A percentile compares a stretch with the other conserved stretches of the same genome.
These are phyloP conservation scores for Botryotinia narcissicola DNA, from an alignment of 2,329 filamentous ascomycete species.

Conservation along the genomic window DNA sequence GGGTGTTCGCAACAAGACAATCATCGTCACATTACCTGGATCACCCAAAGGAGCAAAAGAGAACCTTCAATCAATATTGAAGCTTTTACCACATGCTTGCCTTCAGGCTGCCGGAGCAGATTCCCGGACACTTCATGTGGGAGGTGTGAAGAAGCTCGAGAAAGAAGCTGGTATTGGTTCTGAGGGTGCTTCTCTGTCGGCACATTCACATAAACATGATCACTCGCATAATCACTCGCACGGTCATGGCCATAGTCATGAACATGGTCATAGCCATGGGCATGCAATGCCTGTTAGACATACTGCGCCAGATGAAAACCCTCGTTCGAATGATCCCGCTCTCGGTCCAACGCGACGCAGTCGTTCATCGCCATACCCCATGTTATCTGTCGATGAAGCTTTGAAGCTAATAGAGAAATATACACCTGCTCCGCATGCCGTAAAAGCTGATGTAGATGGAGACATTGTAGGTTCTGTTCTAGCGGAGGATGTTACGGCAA, in stretches of 20 bases:
- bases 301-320: slow-evolving; percentile 59
- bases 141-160: slow-evolving; percentile 81
- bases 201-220: slow-evolving; percentile 48
- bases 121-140: slow-evolving; percentile 74
- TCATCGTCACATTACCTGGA: slow-evolving; percentile 87
- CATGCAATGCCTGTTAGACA: slow-evolving; percentile 67
- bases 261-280: slow-evolving; percentile 54
- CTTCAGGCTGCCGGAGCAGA: slow-evolving; percentile 80
- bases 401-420: slow-evolving; percentile 69
- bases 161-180: slow-evolving; percentile 66
- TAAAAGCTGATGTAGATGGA: slow-evolving; percentile 60
- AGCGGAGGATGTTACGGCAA: slow-evolving; percentile 72
- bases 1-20: slow-evolving; percentile 74
- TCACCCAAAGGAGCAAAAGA: slow-evolving; percentile 94
- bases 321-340: slow-evolving; percentile 58
- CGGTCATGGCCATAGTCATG: slow-evolving; percentile 43
- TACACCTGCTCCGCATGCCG: slow-evolving; percentile 61
- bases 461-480: slow-evolving; percentile 73
- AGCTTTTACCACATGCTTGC: slow-evolving; percentile 93
- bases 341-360: slow-evolving; percentile 68
- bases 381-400: slow-evolving; percentile 83
- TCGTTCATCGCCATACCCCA: slow-evolving; percentile 85
- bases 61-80: slow-evolving; percentile 84
- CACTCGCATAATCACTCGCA: slow-evolving; percentile 48
- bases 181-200: slow-evolving; percentile 30